Evolutionary conservation across 2,329 filamentous ascomycete species (phyloP).

Genomic region (Aspergillus tubingensis): DNA sequence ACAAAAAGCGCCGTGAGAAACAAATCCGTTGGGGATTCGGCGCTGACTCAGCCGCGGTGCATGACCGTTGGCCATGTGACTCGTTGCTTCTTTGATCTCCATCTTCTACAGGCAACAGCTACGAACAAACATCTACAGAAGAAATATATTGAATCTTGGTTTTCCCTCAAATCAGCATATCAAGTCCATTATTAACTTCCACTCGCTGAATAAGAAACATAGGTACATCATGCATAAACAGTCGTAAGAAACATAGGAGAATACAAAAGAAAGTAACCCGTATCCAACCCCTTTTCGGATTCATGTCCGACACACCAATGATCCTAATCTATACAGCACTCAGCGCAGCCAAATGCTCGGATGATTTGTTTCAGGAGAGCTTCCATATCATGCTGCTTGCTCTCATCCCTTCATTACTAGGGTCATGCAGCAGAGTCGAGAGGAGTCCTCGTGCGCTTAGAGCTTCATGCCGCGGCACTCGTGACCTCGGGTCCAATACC

Average conservation of each 20-base stretch:
- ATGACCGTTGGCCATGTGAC: conserved; percentile 1
- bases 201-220: neutral
- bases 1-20: too few relatives aligned
- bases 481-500: conserved; percentile 33
- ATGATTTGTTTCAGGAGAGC: conserved; percentile 27
- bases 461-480: conserved; percentile 17
- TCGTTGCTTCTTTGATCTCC: neutral
- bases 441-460: neutral
- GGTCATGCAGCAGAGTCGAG: neutral
- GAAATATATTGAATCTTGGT: neutral
- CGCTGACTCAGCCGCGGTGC: conserved; percentile 4
- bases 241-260: conserved; percentile 26
- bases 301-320: neutral
- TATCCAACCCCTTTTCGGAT: neutral
- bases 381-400: neutral
- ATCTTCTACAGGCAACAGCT: neutral
- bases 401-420: neutral
- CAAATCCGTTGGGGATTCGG: neutral
- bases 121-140: neutral
- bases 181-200: neutral
- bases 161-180: neutral
- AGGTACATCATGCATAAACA: conserved; percentile 10
- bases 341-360: conserved; percentile 10
- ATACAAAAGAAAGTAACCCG: conserved; percentile 20
- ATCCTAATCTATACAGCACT: conserved; percentile 4